These are phyloP conservation scores for Talaromyces sp. DNA, from an alignment of 2,329 filamentous ascomycete species.

Conservation along the genomic window DNA sequence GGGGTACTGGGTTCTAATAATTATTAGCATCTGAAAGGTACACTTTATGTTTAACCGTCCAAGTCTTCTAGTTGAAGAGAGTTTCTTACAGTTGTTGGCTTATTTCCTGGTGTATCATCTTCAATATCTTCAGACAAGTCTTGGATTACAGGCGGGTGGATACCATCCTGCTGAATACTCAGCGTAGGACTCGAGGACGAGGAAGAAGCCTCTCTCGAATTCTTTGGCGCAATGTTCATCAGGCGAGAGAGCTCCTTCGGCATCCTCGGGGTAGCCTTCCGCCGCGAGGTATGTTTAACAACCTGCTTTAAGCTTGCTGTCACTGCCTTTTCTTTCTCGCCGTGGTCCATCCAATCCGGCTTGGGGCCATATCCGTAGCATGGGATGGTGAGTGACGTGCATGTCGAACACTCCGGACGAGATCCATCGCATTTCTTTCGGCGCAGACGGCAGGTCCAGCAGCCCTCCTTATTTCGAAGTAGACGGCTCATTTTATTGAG, in stretches of 20 bases:
- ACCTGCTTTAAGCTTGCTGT: background rate
- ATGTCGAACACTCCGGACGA: constrained; percentile 59
- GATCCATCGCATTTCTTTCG: constrained; percentile 68
- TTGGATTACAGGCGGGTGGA: background rate
- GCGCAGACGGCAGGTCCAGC: constrained; percentile 64
- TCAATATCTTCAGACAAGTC: background rate
- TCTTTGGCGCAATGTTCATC: background rate
- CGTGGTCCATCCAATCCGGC: constrained; percentile 21
- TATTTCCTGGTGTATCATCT: background rate
- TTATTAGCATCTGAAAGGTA: background rate
- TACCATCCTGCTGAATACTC: background rate
- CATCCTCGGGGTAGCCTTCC: background rate
- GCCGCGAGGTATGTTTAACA: constrained; percentile 2
- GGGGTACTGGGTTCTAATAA: background rate
- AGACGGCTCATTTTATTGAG: background rate
- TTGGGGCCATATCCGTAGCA: constrained; percentile 23
- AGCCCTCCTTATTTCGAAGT: constrained; percentile 37
- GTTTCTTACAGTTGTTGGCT: background rate
- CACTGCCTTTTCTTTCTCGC: constrained; percentile 4
- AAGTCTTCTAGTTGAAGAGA: background rate
- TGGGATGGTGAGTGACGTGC: constrained; percentile 32
- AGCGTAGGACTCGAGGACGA: background rate
- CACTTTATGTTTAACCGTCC: background rate
- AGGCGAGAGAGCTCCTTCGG: background rate
- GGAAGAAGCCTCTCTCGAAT: background rate